A percentile compares a stretch with the other conserved stretches of the same genome.
Evolutionary conservation across 306 rosid species (phyloP).

Genomic region (Macrotyloma uniflorum): DNA sequence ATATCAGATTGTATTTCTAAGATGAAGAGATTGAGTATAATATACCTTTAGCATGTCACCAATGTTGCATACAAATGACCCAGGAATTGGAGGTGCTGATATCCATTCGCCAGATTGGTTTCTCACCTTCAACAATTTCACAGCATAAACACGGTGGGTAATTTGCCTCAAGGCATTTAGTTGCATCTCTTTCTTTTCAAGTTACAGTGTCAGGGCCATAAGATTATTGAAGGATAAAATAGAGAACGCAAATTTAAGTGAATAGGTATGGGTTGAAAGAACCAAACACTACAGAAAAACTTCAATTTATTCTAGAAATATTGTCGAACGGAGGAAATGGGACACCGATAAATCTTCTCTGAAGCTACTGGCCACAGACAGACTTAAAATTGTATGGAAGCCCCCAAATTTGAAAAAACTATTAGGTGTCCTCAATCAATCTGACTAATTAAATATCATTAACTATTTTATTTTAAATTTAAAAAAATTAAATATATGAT

Average conservation of each 20-base stretch:
- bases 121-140: conserved; percentile 69
- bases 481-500: too few species aligned
- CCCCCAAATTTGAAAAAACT: too few species aligned
- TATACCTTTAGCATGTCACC: conserved; percentile 96
- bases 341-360: neutral
- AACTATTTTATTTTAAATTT: too few species aligned
- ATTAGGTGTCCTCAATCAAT: too few species aligned
- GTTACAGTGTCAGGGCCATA: neutral
- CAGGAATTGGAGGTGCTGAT: conserved; percentile 88
- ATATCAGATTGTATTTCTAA: neutral
- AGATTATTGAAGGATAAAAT: neutral
- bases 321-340: neutral
- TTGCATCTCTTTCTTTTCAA: neutral
- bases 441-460: too few species aligned
- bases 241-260: neutral
- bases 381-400: neutral
- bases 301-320: neutral
- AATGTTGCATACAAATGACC: conserved; percentile 83
- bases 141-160: conserved; percentile 2
- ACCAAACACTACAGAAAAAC: neutral
- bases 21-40: conserved; percentile 1
- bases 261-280: neutral
- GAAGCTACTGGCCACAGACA: neutral
- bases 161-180: neutral
- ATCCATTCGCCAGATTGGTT: conserved; percentile 89